Base-by-base conservation (phyloP, 2,329 filamentous ascomycete species). In the Zelopaecilomyces penicillatus region DNA sequence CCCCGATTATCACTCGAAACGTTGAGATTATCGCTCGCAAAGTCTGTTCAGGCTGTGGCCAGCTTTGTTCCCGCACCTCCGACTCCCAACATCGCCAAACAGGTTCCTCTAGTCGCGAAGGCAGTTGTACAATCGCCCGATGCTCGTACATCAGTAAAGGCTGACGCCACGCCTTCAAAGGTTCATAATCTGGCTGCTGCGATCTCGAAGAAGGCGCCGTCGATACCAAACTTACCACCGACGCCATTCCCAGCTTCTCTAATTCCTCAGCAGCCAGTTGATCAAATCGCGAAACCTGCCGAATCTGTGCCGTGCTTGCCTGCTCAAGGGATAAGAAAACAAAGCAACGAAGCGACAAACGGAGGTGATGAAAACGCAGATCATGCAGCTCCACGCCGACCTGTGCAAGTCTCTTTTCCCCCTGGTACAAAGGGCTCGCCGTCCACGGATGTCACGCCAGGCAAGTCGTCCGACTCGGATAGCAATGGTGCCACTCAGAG, bases 1-100 rank as follows among this genome's bases (percentile, higher is more conserved):
- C 70, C 68, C 45, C 62, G 64, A 50, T 60, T 68, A 41, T 65
- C 69, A 46, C 66, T 73, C 32, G 68, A 74, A 47, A 59, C 58
- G 11, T 52, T 71, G 30, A 68, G 66, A 50, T 64, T 64, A 44
- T 63, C 64, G 6, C 52, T 69, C 6, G 58, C 56, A 7, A 58
- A 58, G 52, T 54, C 60, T 6, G 44, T 53, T 32, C 54, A 57
- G 28, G 46, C 54, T 41, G 45, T 52, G 27, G 47, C 45, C 8
- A 50, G 41, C 31, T 39, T 49, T 37, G 41, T 50, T 30, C 44
- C 48, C 6, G 32, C 43, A 10, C 28, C 47, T 11, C 9, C 48
- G 26, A 39, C 46, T 31, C 42, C 50, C 12, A 42, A 50, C 19
- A 47, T 52, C 6, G 38, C 45, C 11, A 48, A 52, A 26, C 45